Evolutionary conservation across 495 filamentous ascomycete species (phyloP).

Genomic region (Podospora sp.): DNA sequence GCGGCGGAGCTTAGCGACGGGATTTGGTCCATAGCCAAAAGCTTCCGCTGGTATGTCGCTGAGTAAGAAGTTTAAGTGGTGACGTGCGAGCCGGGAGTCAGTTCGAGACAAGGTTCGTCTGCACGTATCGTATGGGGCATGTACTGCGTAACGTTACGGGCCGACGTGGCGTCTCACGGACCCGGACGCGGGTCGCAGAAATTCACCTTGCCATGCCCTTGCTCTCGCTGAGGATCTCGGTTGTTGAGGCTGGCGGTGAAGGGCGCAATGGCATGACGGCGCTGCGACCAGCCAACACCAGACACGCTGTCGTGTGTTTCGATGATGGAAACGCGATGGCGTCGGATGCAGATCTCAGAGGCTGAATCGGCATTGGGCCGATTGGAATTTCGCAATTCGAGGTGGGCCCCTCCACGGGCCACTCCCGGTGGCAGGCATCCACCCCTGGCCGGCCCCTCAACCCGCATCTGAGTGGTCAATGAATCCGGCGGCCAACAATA

Average conservation of each 20-base stretch:
- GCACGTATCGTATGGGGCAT: neutral
- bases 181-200: neutral
- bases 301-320: slow-evolving; percentile 5
- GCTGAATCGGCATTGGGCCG: neutral
- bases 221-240: neutral
- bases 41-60: neutral
- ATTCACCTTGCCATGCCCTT: slow-evolving; percentile 10
- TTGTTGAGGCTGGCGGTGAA: neutral
- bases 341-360: slow-evolving; percentile 5
- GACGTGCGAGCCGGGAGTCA: slow-evolving; percentile 2
- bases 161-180: slow-evolving; percentile 15
- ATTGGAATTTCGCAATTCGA: neutral
- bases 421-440: neutral
- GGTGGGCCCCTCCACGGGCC: neutral
- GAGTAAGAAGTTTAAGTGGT: slow-evolving; percentile 1
- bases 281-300: neutral
- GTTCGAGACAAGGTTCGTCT: slow-evolving; percentile 8
- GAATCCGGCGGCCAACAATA: neutral
- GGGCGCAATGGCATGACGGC: neutral
- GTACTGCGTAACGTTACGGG: neutral
- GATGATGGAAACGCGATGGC: neutral
- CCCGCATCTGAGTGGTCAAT: slow-evolving; percentile 14
- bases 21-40: slow-evolving; percentile 28
- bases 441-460: neutral
- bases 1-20: slow-evolving; percentile 5